A percentile compares a stretch with the other conserved stretches of the same genome.
These are phyloP conservation scores for Lepidopterella palustris DNA, from an alignment of 495 filamentous ascomycete species.

Conservation along the genomic window DNA sequence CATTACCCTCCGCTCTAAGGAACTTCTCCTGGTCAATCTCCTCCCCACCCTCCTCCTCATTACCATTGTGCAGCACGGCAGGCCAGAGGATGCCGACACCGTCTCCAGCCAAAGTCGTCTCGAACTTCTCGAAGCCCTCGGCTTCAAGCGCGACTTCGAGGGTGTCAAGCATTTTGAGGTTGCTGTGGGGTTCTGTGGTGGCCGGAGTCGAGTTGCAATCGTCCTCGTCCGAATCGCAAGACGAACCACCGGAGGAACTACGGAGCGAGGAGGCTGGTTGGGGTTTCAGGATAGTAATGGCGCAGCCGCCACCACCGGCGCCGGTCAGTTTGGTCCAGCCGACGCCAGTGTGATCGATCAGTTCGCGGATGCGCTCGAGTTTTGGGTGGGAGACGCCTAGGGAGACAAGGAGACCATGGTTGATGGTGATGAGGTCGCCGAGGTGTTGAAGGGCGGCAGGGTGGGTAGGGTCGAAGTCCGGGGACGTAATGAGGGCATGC, in stretches of 20 bases:
- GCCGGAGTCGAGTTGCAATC: conserved; percentile 5
- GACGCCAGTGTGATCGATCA: conserved; percentile 82
- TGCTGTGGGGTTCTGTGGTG: conserved; percentile 15
- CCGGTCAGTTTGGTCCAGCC: conserved; percentile 97
- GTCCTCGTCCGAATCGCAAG: conserved; percentile 1
- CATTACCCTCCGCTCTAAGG: conserved; percentile 68
- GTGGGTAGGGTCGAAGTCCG: conserved; percentile 55
- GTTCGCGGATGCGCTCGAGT: conserved; percentile 83
- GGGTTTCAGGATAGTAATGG: conserved; percentile 81
- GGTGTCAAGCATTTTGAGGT: conserved; percentile 37
- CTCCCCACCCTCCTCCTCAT: conserved; percentile 69
- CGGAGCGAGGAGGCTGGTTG: conserved; percentile 23
- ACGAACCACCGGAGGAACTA: not conserved
- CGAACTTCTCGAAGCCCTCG: conserved; percentile 76
- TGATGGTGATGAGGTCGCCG: conserved; percentile 82
- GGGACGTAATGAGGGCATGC: conserved; percentile 57
- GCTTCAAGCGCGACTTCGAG: conserved; percentile 61
- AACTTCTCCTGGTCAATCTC: conserved; percentile 93
- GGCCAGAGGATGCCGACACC: conserved; percentile 92
- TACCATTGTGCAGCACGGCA: conserved; percentile 69
- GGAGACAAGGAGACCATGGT: conserved; percentile 82
- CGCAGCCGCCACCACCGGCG: conserved; percentile 89
- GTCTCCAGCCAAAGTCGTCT: conserved; percentile 82
- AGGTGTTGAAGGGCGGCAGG: conserved; percentile 57
- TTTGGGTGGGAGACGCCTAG: conserved; percentile 91